phyloP scores from a whole-genome alignment of 768 basidiomycete genomes.

The Jaapia argillacea region DNA sequence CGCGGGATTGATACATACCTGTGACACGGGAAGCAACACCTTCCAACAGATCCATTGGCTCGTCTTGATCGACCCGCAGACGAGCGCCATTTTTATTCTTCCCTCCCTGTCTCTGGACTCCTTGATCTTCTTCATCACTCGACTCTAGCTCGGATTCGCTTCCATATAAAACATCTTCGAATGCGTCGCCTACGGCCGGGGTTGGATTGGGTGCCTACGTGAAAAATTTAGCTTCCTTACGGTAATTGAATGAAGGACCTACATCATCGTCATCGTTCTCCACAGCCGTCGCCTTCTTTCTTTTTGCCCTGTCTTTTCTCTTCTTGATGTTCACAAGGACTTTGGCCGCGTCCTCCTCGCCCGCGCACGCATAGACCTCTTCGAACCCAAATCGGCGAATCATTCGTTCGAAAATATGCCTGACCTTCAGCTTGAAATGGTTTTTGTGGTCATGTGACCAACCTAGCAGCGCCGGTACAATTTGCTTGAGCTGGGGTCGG shows the following conservation, averaged over 20 bases:
- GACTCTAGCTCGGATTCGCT: slow-evolving; percentile 87
- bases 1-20: slow-evolving; percentile 34
- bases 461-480: slow-evolving; percentile 77
- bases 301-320: slow-evolving; percentile 87
- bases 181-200: slow-evolving; percentile 70
- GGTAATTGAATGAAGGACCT: slow-evolving; percentile 25
- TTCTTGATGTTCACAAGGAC: slow-evolving; percentile 93
- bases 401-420: slow-evolving; percentile 95
- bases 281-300: slow-evolving; percentile 56
- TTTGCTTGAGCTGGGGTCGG: slow-evolving; percentile 61
- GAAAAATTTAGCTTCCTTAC: too few relatives aligned
- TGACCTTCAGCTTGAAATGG: slow-evolving; percentile 95
- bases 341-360: slow-evolving; percentile 76
- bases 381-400: slow-evolving; percentile 86
- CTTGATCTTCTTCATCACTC: slow-evolving; percentile 36
- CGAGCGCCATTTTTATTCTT: slow-evolving; percentile 37
- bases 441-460: slow-evolving; percentile 99
- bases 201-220: slow-evolving; percentile 36
- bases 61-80: slow-evolving; percentile 79
- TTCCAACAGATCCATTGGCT: slow-evolving; percentile 90
- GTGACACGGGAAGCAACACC: slow-evolving; percentile 65
- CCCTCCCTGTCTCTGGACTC: slow-evolving; percentile 26
- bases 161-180: slow-evolving; percentile 95
- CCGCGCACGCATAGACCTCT: slow-evolving; percentile 63
- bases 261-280: slow-evolving; percentile 38